Conservation (phyloP, 768 basidiomycete species). For the Leucogyrophana mollusca region DNA sequence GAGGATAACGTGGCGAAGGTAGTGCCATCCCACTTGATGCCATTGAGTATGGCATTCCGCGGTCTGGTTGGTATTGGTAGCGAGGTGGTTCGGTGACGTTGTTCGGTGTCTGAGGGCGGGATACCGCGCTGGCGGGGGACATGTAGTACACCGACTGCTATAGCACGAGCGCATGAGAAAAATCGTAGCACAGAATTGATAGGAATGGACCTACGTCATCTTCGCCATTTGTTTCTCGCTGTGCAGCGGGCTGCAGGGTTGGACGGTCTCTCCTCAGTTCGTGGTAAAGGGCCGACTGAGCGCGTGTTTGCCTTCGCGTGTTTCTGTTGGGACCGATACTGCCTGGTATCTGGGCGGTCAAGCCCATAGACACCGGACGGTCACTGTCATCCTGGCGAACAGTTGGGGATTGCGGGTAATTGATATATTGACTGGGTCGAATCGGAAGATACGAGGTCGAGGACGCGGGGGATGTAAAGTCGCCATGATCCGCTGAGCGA, state of each 20-base stretch:
- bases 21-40: conserved; percentile 22
- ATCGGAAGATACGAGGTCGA: conserved; percentile 20
- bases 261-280: conserved; percentile 29
- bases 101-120: conserved; percentile 40
- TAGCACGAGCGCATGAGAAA: conserved; percentile 17
- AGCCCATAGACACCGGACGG: conserved; percentile 22
- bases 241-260: conserved; percentile 10
- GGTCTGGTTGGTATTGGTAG: conserved; percentile 31
- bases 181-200: neutral
- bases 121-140: conserved; percentile 31
- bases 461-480: conserved; percentile 24
- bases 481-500: conserved; percentile 38
- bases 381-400: conserved; percentile 27
- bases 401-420: conserved; percentile 27
- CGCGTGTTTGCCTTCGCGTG: conserved; percentile 45
- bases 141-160: conserved; percentile 33
- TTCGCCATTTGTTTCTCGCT: conserved; percentile 18
- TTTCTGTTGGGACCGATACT: conserved; percentile 54
- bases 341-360: conserved; percentile 42
- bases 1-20: conserved; percentile 43
- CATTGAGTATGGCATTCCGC: conserved; percentile 27
- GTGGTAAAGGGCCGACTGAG: conserved; percentile 30
- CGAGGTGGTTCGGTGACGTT: conserved; percentile 31
- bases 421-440: conserved; percentile 23
- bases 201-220: conserved; percentile 22